Percentiles rank a stretch among this genome's conserved stretches.
phyloP scores from a whole-genome alignment of 2,329 filamentous ascomycete genomes.

The Oidium heveae region DNA sequence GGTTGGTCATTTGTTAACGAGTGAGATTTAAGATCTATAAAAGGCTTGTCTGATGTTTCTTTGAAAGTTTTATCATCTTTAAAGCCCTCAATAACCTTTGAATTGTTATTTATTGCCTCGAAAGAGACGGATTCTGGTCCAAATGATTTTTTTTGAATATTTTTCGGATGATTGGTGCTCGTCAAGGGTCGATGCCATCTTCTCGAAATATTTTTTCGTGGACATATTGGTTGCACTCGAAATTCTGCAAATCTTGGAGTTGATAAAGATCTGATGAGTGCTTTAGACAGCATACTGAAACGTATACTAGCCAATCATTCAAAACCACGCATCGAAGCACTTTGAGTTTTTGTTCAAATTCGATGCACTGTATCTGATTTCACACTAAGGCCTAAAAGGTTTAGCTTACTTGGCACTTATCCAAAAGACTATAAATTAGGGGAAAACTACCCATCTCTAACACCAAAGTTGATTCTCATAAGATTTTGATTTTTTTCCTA shows the following conservation, averaged over 20 bases:
- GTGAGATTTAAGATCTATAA: no score
- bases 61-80: not conserved
- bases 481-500: not conserved
- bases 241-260: constrained; percentile 7
- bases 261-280: constrained; percentile 9
- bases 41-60: constrained; percentile 1
- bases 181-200: constrained; percentile 22
- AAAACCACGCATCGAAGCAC: no score
- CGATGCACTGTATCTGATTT: no score
- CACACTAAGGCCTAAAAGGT: no score
- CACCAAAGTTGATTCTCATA: not conserved
- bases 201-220: constrained; percentile 15
- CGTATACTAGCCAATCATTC: not conserved
- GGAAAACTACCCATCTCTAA: not conserved
- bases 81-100: not conserved
- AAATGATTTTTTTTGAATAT: constrained; percentile 9
- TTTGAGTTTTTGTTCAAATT: no score
- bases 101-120: not conserved
- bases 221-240: constrained; percentile 8
- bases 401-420: not conserved
- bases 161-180: constrained; percentile 14
- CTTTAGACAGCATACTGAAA: constrained; percentile 13
- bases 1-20: no score
- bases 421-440: not conserved
- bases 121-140: constrained; percentile 2